Conservation (phyloP, 768 basidiomycete genomes). For the Naganishia antarctica region DNA sequence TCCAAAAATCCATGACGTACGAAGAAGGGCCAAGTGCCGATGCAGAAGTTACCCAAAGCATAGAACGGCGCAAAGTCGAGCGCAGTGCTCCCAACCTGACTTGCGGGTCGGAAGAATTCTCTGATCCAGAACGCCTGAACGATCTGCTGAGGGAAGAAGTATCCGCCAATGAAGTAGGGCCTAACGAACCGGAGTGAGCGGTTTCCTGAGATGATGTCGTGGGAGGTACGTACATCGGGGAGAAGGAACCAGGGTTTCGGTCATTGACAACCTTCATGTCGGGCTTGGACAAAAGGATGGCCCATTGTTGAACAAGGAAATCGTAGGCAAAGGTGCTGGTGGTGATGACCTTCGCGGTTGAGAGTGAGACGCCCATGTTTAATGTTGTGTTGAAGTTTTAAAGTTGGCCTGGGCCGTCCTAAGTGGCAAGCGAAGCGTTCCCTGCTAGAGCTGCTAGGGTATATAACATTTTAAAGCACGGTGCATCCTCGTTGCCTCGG, state of each 20-base stretch:
- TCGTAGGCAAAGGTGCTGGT: conserved; percentile 39
- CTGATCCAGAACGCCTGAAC: conserved; percentile 42
- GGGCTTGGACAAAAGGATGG: conserved; percentile 38
- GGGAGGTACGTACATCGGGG: conserved; percentile 32
- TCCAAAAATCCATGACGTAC: conserved; percentile 37
- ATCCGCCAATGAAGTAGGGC: conserved; percentile 43
- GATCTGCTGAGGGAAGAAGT: conserved; percentile 45
- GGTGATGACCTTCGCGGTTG: conserved; percentile 39
- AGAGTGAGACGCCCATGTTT: conserved; percentile 43
- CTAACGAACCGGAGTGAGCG: conserved; percentile 20
- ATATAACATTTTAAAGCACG: neutral
- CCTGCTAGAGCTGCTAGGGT: neutral
- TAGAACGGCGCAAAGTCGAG: conserved; percentile 39
- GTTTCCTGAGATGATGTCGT: too few species aligned
- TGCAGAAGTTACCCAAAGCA: conserved; percentile 40
- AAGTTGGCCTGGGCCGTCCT: neutral
- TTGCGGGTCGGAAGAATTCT: conserved; percentile 36
- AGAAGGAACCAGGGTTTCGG: conserved; percentile 39
- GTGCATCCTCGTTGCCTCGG: neutral
- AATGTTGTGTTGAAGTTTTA: neutral
- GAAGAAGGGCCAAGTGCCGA: conserved; percentile 44
- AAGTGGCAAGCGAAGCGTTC: neutral
- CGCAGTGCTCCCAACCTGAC: conserved; percentile 34
- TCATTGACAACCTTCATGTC: conserved; percentile 46
- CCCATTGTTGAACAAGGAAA: conserved; percentile 38